Percentiles rank a stretch among this genome's conserved stretches.
Evolutionary conservation across 805 yeast genomes (phyloP).

Genomic region (Candida tibetensis): DNA sequence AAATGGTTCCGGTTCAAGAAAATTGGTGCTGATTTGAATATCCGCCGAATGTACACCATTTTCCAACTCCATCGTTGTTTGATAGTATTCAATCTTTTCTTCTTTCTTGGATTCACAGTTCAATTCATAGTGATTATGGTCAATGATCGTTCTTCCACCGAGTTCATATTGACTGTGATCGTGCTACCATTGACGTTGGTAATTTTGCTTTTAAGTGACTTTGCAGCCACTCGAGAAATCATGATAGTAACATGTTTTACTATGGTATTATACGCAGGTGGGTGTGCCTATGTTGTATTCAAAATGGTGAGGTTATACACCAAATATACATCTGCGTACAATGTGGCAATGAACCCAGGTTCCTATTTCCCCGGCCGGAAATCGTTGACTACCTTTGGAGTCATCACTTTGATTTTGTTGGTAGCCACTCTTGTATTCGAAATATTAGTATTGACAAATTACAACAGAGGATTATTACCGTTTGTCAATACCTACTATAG

Average conservation of each 20-base stretch:
- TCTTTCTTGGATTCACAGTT: slow-evolving; percentile 48
- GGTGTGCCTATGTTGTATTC: slow-evolving; percentile 46
- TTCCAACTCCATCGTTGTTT: slow-evolving; percentile 42
- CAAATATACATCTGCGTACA: slow-evolving; percentile 36
- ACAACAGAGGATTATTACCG: slow-evolving; percentile 17
- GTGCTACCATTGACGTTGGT: slow-evolving; percentile 45
- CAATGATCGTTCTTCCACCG: slow-evolving; percentile 31
- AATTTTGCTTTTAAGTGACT: slow-evolving; percentile 34
- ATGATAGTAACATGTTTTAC: slow-evolving; percentile 23
- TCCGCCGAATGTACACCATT: slow-evolving; percentile 33
- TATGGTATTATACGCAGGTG: slow-evolving; percentile 33
- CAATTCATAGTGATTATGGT: slow-evolving; percentile 49
- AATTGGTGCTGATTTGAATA: slow-evolving; percentile 45
- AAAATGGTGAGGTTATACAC: slow-evolving; percentile 46
- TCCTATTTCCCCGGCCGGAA: slow-evolving; percentile 44
- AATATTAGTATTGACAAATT: slow-evolving; percentile 11
- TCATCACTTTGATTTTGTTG: slow-evolving; percentile 38
- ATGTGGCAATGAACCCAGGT: slow-evolving; percentile 27
- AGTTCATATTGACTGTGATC: slow-evolving; percentile 45
- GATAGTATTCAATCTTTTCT: slow-evolving; percentile 43
- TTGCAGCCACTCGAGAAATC: slow-evolving; percentile 36
- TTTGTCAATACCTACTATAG: slow-evolving; percentile 17
- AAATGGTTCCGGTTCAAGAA: slow-evolving; percentile 48
- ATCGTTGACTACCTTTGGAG: slow-evolving; percentile 44
- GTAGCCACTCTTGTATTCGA: slow-evolving; percentile 29